Evolutionary conservation across 352 stramenopile genomes (phyloP), one percentile per base, ranked within the genome.

Genomic region (Phytophthora hibernalis): DNA sequence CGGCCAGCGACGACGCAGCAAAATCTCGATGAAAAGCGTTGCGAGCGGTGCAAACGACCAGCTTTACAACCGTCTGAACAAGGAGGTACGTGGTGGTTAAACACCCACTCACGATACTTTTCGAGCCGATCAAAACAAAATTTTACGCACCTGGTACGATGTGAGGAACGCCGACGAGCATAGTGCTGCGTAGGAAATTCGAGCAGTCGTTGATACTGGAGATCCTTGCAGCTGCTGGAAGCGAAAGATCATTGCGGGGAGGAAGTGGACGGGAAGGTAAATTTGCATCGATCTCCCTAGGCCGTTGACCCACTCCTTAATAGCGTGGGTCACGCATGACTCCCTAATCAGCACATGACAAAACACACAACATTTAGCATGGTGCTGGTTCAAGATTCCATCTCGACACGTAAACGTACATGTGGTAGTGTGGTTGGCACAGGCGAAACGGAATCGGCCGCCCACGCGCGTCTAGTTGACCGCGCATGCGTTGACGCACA

Each of bases 341-440:
- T 95, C 88, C 66, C 83, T 92, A 57, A 56, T 30, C 8, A 54
- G 20, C 28, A 47, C 35, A 26, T 35, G 15, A 53, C 31, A 43
- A 49, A 43, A 28, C 2, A 54, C 22, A 21, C 16, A 55, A 45
- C 1, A 8, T 11, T 54, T 33, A 44, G 12, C 3, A 18, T 51
- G 42, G 35, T 45, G 20, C n/a, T 48, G 6, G 42, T 26, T 12
- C 10, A 24, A 18, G 31, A 13, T 38, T 38, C 31, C 6, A 45
- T 48, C 18, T 48, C 38, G 42, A 24, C 42, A 48, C 6, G 20
- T 20, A 48, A 21, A 28, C 42, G 50, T 91, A 92, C 87, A 89
- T 82, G 80, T 96, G 88, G 49, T 92, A 95, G 67, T 96, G 88
- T 20, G 88, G 88, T 68, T 96, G 88, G 40, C 88, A 96, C 16